These are phyloP conservation scores for Aristolochia contorta DNA, from an alignment of 164 flowering plant species.

Conservation along the genomic window DNA sequence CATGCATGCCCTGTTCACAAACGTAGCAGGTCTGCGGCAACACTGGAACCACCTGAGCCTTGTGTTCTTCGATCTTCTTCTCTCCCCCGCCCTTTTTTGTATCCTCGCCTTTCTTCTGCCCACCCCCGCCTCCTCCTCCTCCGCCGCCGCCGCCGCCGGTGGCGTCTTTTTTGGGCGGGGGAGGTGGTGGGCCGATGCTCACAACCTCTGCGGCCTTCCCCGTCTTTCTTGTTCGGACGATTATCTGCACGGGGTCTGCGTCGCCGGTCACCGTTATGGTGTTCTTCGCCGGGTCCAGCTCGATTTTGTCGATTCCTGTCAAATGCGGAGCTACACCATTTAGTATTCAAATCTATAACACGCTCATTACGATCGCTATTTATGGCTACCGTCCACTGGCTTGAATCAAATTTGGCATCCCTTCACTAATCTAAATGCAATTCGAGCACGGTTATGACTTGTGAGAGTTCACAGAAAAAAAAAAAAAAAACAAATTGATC, in stretches of 20 bases:
- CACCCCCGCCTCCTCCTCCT: slow-evolving; percentile 21
- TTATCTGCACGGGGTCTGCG: slow-evolving; percentile 48
- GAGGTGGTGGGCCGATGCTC: slow-evolving; percentile 56
- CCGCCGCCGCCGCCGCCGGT: slow-evolving; percentile 10
- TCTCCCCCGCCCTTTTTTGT: slow-evolving; percentile 26
- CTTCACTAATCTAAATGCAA: no score
- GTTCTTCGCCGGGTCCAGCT: slow-evolving; percentile 44
- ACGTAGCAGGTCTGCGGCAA: slow-evolving; percentile 10
- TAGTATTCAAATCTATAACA: neutral
- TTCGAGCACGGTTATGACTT: no score
- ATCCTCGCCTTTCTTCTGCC: slow-evolving; percentile 22
- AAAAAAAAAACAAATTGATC: no score
- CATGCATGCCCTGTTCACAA: slow-evolving; percentile 12
- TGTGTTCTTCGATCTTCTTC: slow-evolving; percentile 14
- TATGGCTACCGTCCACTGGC: no score
- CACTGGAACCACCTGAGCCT: slow-evolving; percentile 1
- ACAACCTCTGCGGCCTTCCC: slow-evolving; percentile 38
- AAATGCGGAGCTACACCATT: neutral
- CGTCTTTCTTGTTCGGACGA: slow-evolving; percentile 32
- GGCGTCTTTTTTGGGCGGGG: slow-evolving; percentile 26
- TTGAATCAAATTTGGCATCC: no score
- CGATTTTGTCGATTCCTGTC: slow-evolving; percentile 55
- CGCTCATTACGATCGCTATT: no score
- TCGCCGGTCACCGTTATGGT: slow-evolving; percentile 49
- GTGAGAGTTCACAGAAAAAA: no score